These are phyloP conservation scores for Mycena polygramma DNA, from an alignment of 768 basidiomycete genomes.

Conservation along the genomic window DNA sequence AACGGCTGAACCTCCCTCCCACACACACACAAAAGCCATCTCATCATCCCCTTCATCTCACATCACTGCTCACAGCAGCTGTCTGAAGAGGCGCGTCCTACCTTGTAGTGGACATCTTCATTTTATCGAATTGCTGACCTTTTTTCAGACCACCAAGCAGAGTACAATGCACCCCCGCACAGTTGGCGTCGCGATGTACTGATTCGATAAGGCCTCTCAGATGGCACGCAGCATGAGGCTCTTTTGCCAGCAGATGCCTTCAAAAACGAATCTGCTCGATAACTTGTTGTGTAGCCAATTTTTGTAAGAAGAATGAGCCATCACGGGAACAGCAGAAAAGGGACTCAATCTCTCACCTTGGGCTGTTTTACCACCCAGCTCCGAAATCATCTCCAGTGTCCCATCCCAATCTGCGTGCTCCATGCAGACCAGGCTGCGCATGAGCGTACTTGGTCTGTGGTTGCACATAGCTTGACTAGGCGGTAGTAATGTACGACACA, in stretches of 20 bases:
- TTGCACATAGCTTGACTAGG: not conserved
- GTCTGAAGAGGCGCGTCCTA: too few relatives aligned
- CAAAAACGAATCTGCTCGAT: conserved; percentile 15
- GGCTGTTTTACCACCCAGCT: too few relatives aligned
- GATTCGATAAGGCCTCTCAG: conserved; percentile 16
- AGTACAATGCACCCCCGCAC: not conserved
- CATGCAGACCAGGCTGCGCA: too few relatives aligned
- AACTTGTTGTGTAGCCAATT: not conserved
- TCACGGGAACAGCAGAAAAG: too few relatives aligned
- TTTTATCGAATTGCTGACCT: not conserved
- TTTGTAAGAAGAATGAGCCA: too few relatives aligned
- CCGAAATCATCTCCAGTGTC: too few relatives aligned
- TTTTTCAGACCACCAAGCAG: not conserved
- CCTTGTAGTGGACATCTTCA: not conserved
- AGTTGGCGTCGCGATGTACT: conserved; percentile 2
- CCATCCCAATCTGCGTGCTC: too few relatives aligned
- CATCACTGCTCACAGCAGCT: too few relatives aligned
- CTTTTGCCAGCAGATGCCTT: conserved; percentile 22
- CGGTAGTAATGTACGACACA: not conserved
- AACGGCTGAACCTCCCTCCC: too few relatives aligned
- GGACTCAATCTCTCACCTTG: too few relatives aligned
- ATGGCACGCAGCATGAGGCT: conserved; percentile 7
- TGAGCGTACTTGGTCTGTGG: not conserved
- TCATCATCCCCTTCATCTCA: too few relatives aligned
- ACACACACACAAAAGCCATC: too few relatives aligned